Base-by-base conservation (phyloP, 2,329 filamentous ascomycete genomes). In the Phaeosphaeriaceae sp. region DNA sequence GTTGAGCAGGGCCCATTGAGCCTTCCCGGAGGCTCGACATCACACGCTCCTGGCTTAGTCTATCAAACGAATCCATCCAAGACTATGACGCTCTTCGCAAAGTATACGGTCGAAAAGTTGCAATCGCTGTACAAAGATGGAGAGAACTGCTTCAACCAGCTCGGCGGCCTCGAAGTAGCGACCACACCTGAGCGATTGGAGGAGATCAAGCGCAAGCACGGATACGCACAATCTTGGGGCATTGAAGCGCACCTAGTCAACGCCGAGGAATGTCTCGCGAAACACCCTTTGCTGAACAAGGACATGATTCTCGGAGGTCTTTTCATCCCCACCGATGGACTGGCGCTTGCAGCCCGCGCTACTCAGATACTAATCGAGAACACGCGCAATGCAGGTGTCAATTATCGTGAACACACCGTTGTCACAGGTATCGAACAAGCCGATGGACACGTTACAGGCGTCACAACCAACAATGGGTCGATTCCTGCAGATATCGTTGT, bases 1-100 rank as follows among this genome's bases (percentile, higher is more conserved):
- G 77, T 89, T 61, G 87, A 89, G 63, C 87, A 89, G 72, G 87
- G 87, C 0, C 87, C 87, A 2, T 72, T 89, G 63, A 77, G 80
- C 58, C 84, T 89, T 82, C 87, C 87, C 0, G 87, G 88, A 24
- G 87, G 87, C 47, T 89, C 88, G 26, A 89, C 88, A 7, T 89
- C 87, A 7, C 87, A 89, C 63, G 87, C 87, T 4, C 87, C 87
- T 0, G 87, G 87, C 0, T 80, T 89, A 2, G 87, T 89, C 0
- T 89, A 88, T 66, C 87, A 89, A 69, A 89, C 85, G 8, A 89
- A 85, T 52, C 72, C 79, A 1, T 86, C 83, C 49, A 86, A 84
- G 70, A 84, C 84, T 0, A 80, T 89, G 85, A 87, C 83, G 5
- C 72, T 80, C 3, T 82, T 89, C 53, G 88, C 87, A 1, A 81